Percentiles rank a stretch among this genome's conserved stretches.
Evolutionary conservation across 2,329 filamentous ascomycete species (phyloP).

Genomic region (Onygena corvina): DNA sequence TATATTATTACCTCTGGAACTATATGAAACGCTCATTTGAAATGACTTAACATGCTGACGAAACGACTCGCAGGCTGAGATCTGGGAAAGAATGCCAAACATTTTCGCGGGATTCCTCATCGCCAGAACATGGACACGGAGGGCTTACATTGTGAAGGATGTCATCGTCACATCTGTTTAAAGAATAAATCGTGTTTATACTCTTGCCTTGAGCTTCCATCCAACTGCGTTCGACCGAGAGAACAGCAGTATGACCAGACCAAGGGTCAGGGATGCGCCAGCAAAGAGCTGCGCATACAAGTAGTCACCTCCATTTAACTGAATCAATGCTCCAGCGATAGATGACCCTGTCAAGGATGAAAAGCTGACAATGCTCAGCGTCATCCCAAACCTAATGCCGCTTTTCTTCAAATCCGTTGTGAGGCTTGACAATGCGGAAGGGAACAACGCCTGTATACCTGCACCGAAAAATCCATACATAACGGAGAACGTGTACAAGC

Average conservation of each 20-base stretch:
- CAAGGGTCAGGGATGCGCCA: conserved; percentile 35
- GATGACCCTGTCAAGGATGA: conserved; percentile 44
- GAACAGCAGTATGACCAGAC: conserved; percentile 31
- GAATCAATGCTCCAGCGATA: conserved; percentile 43
- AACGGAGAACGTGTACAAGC: conserved; percentile 50
- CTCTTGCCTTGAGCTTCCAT: conserved; percentile 24
- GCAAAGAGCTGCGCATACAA: conserved; percentile 43
- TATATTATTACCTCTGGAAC: no score
- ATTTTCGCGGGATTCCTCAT: no score
- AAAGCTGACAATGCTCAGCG: conserved; percentile 43
- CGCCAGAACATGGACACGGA: no score
- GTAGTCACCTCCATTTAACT: conserved; percentile 36
- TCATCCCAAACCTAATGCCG: conserved; percentile 48
- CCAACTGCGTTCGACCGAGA: conserved; percentile 32
- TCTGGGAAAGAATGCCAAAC: no score
- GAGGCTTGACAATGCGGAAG: conserved; percentile 47
- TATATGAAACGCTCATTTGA: no score
- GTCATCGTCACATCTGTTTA: background rate
- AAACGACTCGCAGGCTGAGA: no score
- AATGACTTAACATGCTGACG: no score
- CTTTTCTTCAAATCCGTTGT: conserved; percentile 42
- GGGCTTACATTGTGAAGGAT: no score
- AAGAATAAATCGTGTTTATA: conserved; percentile 17
- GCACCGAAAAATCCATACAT: conserved; percentile 55
- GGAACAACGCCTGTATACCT: conserved; percentile 55